Base-by-base conservation (phyloP, 192 early-diverging fungal genomes). In the Backusella tarrabulga region DNA sequence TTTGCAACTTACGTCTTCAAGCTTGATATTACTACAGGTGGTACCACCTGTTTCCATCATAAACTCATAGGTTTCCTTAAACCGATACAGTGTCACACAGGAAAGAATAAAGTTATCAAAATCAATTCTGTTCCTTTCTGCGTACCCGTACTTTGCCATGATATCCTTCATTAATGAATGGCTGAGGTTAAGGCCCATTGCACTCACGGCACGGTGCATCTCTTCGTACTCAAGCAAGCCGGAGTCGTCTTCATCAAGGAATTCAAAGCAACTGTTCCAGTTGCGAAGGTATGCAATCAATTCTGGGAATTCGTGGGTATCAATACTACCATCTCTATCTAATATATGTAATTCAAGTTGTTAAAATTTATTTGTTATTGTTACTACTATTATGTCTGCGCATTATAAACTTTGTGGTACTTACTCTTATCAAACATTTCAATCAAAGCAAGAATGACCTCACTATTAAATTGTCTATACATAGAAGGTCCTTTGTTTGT, bases 381-480 rank as follows among this genome's bases (percentile, higher is more conserved):
- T 63, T 29, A 12, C 9, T 63, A 14, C 3, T 60, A 11, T 60
- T 63, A n/a, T 63, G 11, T 63, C 23, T 63, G 56, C 23, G 9
- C 56, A 44, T 40, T 44, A 17, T 32, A 17, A 44, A 5, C 14
- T 29, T 63, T 63, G 56, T 63, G 23, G n/a, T 70, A 70, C 68
- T 69, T 69, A 69, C 68, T 70, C 4, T 70, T 40, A 70, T 70
- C 68, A 70, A 70, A 70, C 68, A 70, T 70, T 21, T 38, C 68
- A 35, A 70, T 70, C n/a, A 70, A 40, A 23, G 21, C 36, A 23
- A 21, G 21, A 11, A 70, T 38, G 19, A 38, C 68, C 38, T 70
- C 68, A 70, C 11, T 38, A 23, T 35, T 70, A 41, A 70, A 70
- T 23, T 36, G 4, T 63, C 26, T 63, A 63, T 3, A 26, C 23